Conservation (phyloP, 176 grass and related monocot genomes). For the sorghum (Sorghum bicolor) region Sorghum_bicolor_NCBIv3 NC_012875.2:48331001-48331500, state of each 20-base stretch:
- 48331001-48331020: background rate
- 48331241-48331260: slow-evolving; percentile 46
- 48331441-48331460: slow-evolving; percentile 59
- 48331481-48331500: slow-evolving; percentile 22
- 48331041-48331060: background rate
- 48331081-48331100: background rate
- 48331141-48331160: background rate
- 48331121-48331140: slow-evolving; percentile 4
- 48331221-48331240: slow-evolving; percentile 22
- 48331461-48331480: slow-evolving; percentile 17
- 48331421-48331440: slow-evolving; percentile 38
- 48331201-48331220: background rate
- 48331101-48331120: background rate
- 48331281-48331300: slow-evolving; percentile 46
- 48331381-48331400: slow-evolving; percentile 43
- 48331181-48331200: background rate
- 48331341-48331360: slow-evolving; percentile 50
- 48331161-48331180: background rate
- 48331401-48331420: slow-evolving; percentile 42
- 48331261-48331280: slow-evolving; percentile 36
- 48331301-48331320: slow-evolving; percentile 51
- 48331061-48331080: background rate
- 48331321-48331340: slow-evolving; percentile 39
- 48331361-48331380: slow-evolving; percentile 32
- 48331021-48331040: background rate